Base-by-base conservation (phyloP, 176 grass and related monocot genomes). In the Aegilops umbellulata region DNA sequence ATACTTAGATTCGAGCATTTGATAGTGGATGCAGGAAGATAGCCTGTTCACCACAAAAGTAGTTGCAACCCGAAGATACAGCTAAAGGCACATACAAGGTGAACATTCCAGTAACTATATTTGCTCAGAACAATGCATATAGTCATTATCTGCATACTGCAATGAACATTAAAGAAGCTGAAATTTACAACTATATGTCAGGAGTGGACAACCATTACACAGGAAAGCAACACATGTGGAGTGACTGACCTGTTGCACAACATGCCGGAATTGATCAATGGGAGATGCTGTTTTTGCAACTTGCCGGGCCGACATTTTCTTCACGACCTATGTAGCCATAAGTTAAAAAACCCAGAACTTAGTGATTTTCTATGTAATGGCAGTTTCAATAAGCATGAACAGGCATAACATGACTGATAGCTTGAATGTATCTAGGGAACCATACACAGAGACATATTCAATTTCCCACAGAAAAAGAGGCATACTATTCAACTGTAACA, bases 201-300 rank as follows among this genome's bases (percentile, higher is more conserved):
- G 6, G n/a, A 36, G 62, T 23, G 20, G 8, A 1, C 49, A 79
- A 79, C 71, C 55, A 46, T 19, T 29, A 78, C 31, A 60, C 34
- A 24, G n/a, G 74, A 90, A 83, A 32, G 42, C 26, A 74, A 80
- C 44, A 74, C 15, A 70, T 76, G 75, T 67, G 8, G 29, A 81
- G 73, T 39, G 27, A 77, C 76, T 86, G 36, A 99, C 97, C 94
- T 99, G 97, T 89, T 99, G 92, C 74, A 99, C 44, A 19, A 85
- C 90, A 77, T 91, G 87, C 39, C 92, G 88, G 82, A 99, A 88
- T 92, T 97, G 90, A 84, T 99, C 87, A 34, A 99, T 64, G 0
- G 92, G 97, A 13, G 94, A 93, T 78, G 97, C 92, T 73, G 90
- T 94, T 81, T 94, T 97, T 26, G 92, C 89, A 69, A 97, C 84